Evolutionary conservation across 1,284 basidiomycete genomes (phyloP).

Genomic region (Naganishia sp.): DNA sequence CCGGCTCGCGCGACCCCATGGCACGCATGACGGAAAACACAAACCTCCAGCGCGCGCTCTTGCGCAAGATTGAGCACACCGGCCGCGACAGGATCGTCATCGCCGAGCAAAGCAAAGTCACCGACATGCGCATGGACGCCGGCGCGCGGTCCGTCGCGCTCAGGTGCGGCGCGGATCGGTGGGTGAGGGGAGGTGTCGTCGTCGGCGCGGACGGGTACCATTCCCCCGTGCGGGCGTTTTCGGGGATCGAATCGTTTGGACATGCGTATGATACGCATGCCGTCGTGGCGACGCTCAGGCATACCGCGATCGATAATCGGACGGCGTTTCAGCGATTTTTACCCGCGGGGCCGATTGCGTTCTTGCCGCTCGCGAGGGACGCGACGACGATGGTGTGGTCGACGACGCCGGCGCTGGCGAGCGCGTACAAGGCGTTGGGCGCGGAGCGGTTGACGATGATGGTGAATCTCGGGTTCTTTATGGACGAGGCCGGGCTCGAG

Average conservation of each 20-base stretch:
- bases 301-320: constrained; percentile 63
- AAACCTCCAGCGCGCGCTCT: constrained; percentile 80
- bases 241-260: constrained; percentile 83
- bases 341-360: constrained; percentile 92
- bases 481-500: constrained; percentile 73
- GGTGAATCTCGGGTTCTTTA: constrained; percentile 88
- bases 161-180: constrained; percentile 42
- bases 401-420: constrained; percentile 70
- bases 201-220: constrained; percentile 95
- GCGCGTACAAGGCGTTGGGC: constrained; percentile 69
- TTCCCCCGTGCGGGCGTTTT: constrained; percentile 86
- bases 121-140: constrained; percentile 47
- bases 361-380: constrained; percentile 75
- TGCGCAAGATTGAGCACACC: constrained; percentile 56
- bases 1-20: constrained; percentile 57
- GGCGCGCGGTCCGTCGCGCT: constrained; percentile 50
- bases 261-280: constrained; percentile 90
- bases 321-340: constrained; percentile 95
- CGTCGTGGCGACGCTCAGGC: constrained; percentile 83
- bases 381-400: constrained; percentile 94
- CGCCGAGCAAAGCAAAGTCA: constrained; percentile 44
- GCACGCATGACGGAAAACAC: constrained; percentile 83
- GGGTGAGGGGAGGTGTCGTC: constrained; percentile 50
- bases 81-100: constrained; percentile 43
- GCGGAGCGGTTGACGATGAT: constrained; percentile 68